Conservation (phyloP, 768 basidiomycete genomes). For the Xanthoconium purpureum region DNA sequence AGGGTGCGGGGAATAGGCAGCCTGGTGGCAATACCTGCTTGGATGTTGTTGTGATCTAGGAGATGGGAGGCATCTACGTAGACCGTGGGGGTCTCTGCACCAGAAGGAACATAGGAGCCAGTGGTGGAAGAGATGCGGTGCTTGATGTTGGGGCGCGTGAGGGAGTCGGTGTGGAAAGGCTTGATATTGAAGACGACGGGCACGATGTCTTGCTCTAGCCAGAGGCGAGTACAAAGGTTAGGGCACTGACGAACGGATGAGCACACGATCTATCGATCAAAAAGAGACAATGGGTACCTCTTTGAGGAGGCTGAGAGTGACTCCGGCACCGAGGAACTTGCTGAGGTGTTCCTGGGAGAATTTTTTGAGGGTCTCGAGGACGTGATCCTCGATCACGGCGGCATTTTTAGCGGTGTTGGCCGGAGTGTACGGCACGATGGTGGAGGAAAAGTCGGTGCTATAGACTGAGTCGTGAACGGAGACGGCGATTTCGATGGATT, state of each 20-base stretch:
- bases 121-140: slow-evolving; percentile 80
- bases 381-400: slow-evolving; percentile 57
- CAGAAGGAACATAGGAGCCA: slow-evolving; percentile 74
- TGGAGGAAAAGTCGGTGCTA: slow-evolving; percentile 71
- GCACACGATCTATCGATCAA: slow-evolving; percentile 12
- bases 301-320: slow-evolving; percentile 66
- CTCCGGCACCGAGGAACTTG: slow-evolving; percentile 83
- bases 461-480: slow-evolving; percentile 86
- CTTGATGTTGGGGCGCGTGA: slow-evolving; percentile 76
- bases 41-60: slow-evolving; percentile 35
- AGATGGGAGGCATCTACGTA: slow-evolving; percentile 59
- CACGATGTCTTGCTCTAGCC: slow-evolving; percentile 80
- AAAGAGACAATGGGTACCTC: slow-evolving; percentile 44
- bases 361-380: slow-evolving; percentile 62
- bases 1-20: slow-evolving; percentile 74
- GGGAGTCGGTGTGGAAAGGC: slow-evolving; percentile 73
- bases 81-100: slow-evolving; percentile 72
- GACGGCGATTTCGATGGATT: slow-evolving; percentile 67
- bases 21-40: slow-evolving; percentile 49
- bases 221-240: slow-evolving; percentile 81
- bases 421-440: slow-evolving; percentile 48
- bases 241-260: slow-evolving; percentile 48
- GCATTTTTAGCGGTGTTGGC: slow-evolving; percentile 54
- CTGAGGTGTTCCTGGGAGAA: slow-evolving; percentile 76
- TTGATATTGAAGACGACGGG: slow-evolving; percentile 87